phyloP scores from a whole-genome alignment of 2,329 filamentous ascomycete genomes.

The Neopestalotiopsis rosae region DNA sequence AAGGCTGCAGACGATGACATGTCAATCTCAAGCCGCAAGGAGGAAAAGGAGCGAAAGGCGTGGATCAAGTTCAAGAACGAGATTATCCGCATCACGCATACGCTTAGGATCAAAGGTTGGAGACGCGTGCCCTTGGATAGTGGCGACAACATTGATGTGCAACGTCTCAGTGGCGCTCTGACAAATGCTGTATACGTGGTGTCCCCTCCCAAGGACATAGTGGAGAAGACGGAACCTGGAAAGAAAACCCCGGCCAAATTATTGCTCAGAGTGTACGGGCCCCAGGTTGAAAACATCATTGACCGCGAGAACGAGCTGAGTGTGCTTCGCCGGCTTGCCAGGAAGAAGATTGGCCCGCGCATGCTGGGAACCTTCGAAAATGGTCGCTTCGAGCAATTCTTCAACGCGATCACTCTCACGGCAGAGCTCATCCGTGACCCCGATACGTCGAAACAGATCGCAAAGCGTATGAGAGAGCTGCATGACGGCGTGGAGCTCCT shows the following conservation, averaged over 20 bases:
- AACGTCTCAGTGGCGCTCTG: constrained; percentile 85
- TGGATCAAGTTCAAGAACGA: constrained; percentile 93
- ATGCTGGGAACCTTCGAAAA: constrained; percentile 92
- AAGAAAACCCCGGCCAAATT: constrained; percentile 68
- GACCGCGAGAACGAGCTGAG: constrained; percentile 89
- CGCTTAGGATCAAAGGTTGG: constrained; percentile 90
- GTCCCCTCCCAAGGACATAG: constrained; percentile 73
- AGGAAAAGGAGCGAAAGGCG: constrained; percentile 72
- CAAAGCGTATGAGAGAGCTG: constrained; percentile 95
- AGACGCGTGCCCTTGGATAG: constrained; percentile 76
- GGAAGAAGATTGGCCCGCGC: constrained; percentile 91
- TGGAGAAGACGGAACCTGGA: constrained; percentile 38
- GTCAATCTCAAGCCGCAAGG: constrained; percentile 48
- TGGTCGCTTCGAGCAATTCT: constrained; percentile 93
- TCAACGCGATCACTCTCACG: constrained; percentile 83
- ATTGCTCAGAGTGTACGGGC: constrained; percentile 89
- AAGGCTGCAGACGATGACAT: constrained; percentile 46
- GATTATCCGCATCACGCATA: constrained; percentile 88
- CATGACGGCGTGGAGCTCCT: constrained; percentile 92
- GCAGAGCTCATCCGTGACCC: constrained; percentile 77
- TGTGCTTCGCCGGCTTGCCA: constrained; percentile 83
- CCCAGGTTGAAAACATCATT: constrained; percentile 94
- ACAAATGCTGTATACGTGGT: constrained; percentile 98
- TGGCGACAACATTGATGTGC: constrained; percentile 71
- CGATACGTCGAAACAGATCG: constrained; percentile 88